Conservation (phyloP, 371 early-diverging fungal genomes). For the Mortierella sp. region DNA sequence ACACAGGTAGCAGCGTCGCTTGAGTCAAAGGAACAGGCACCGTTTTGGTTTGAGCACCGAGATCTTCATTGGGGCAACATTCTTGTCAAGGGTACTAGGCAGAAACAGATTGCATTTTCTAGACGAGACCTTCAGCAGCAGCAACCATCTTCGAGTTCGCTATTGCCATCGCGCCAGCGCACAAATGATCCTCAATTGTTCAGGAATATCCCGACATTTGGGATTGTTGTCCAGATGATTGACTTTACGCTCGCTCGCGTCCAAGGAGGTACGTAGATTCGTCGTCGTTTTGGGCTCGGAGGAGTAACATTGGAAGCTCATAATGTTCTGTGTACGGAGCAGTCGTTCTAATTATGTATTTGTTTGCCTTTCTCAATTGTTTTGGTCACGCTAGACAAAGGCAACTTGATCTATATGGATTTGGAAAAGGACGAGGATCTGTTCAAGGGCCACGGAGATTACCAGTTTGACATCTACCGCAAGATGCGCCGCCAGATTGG, state of each 20-base stretch:
- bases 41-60: constrained; percentile 82
- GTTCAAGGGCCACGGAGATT: constrained; percentile 80
- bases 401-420: constrained; percentile 53
- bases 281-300: not conserved
- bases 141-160: no score
- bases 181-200: not conserved
- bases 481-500: constrained; percentile 71
- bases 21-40: constrained; percentile 71
- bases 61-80: constrained; percentile 95
- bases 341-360: not conserved
- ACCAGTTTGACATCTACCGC: constrained; percentile 85
- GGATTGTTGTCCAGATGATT: constrained; percentile 75
- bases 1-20: constrained; percentile 70
- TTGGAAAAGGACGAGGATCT: constrained; percentile 67
- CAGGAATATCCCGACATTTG: constrained; percentile 58
- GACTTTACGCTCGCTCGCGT: constrained; percentile 80
- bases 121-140: constrained; percentile 7
- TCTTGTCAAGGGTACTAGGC: constrained; percentile 67
- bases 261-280: constrained; percentile 39
- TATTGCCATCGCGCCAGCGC: not conserved
- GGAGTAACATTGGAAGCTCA: not conserved
- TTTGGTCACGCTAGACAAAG: constrained; percentile 16
- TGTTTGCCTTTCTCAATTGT: not conserved
- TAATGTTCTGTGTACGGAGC: not conserved
- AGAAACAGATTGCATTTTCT: constrained; percentile 23